phyloP scores from a whole-genome alignment of 2,329 filamentous ascomycete genomes.

The Parastagonospora avenae region DNA sequence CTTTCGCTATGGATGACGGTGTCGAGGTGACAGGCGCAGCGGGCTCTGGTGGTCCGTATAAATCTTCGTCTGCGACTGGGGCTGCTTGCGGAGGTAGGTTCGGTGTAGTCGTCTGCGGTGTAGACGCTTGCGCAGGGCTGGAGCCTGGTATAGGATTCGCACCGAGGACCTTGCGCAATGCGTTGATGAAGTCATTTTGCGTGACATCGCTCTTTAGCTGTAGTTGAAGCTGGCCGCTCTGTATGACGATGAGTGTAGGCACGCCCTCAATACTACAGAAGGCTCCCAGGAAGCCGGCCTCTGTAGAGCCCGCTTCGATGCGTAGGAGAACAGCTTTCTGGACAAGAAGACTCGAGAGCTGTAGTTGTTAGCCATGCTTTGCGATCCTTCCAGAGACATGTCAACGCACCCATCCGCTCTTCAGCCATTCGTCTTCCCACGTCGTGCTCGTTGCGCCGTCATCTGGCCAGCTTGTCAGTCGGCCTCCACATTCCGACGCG shows the following conservation, averaged over 20 bases:
- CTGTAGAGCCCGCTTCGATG: conserved; percentile 73
- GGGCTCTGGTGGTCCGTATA: conserved; percentile 5
- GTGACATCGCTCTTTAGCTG: conserved; percentile 70
- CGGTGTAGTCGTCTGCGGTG: conserved; percentile 16
- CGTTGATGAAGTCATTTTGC: conserved; percentile 69
- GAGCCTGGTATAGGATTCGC: conserved; percentile 35
- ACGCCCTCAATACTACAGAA: conserved; percentile 80
- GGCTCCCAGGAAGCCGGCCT: conserved; percentile 79
- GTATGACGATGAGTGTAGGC: conserved; percentile 81
- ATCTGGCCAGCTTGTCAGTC: conserved; percentile 56
- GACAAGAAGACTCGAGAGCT: conserved; percentile 58
- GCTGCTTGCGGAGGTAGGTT: conserved; percentile 3
- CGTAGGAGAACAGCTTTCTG: conserved; percentile 72
- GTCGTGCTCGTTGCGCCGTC: conserved; percentile 68
- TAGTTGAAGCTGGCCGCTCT: conserved; percentile 78
- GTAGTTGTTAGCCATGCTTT: conserved; percentile 5
- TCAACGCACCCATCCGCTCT: conserved; percentile 41
- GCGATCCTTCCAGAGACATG: background rate
- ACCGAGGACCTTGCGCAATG: conserved; percentile 53
- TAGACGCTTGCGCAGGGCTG: conserved; percentile 12
- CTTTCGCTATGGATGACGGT: conserved; percentile 35
- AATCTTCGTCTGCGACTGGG: conserved; percentile 5
- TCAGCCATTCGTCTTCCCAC: conserved; percentile 75
- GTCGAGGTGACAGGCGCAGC: conserved; percentile 6
- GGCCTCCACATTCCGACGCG: conserved; percentile 14